A percentile compares a stretch with the other conserved stretches of the same genome.
Evolutionary conservation across 305 asterid genomes (phyloP).

Genomic region (Fraxinus floribunda): DNA sequence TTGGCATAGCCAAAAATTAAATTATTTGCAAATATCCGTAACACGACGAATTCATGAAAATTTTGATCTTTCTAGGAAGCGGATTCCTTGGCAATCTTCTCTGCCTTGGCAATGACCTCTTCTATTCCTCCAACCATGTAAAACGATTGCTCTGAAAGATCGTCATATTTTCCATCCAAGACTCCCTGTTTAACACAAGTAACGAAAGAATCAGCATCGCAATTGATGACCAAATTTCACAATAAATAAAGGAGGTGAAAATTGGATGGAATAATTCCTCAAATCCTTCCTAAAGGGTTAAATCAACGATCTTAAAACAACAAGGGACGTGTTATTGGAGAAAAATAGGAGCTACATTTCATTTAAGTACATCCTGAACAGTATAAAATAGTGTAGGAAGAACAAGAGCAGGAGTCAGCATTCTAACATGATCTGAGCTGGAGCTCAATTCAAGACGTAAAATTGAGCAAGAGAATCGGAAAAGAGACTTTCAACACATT

Average conservation of each 20-base stretch:
- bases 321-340: background rate
- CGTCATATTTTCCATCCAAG: conserved; percentile 88
- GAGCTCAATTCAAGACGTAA: background rate
- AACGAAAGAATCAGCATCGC: conserved; percentile 18
- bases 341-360: background rate
- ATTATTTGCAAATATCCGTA: conserved; percentile 62
- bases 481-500: background rate
- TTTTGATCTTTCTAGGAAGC: conserved; percentile 47
- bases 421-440: background rate
- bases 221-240: background rate
- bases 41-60: conserved; percentile 19
- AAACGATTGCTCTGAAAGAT: conserved; percentile 88
- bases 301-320: background rate
- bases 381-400: background rate
- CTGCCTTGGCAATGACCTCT: conserved; percentile 94
- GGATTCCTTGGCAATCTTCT: conserved; percentile 94
- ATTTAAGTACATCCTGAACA: background rate
- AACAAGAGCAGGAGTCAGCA: background rate
- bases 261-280: background rate
- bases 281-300: background rate
- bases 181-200: conserved; percentile 60
- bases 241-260: background rate
- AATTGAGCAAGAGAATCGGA: background rate
- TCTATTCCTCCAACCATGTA: conserved; percentile 99
- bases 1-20: conserved; percentile 45